Percentiles rank a stretch among this genome's conserved stretches.
phyloP scores from a whole-genome alignment of 129 eudicot genomes.

The Calendula officinalis region DNA sequence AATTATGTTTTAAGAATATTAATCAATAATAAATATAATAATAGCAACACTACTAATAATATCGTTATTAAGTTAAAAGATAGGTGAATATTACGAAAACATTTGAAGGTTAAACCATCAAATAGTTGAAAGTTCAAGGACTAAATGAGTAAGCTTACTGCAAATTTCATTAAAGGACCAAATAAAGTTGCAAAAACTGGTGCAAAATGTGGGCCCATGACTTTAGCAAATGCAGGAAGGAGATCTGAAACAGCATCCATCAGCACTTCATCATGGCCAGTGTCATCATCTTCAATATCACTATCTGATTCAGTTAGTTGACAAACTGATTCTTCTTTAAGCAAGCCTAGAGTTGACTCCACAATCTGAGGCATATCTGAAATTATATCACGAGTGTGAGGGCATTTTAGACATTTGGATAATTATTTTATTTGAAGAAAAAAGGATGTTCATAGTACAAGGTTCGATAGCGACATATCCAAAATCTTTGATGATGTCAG shows the following conservation, averaged over 20 bases:
- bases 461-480: constrained; percentile 77
- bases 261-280: constrained; percentile 90
- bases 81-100: no score
- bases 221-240: constrained; percentile 96
- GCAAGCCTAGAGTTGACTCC: constrained; percentile 74
- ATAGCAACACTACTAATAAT: no score
- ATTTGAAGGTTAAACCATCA: no score
- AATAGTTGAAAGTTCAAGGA: no score
- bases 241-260: constrained; percentile 99
- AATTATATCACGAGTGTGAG: background rate
- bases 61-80: no score
- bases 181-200: constrained; percentile 70
- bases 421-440: background rate
- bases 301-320: constrained; percentile 88
- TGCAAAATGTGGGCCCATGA: constrained; percentile 92
- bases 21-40: no score
- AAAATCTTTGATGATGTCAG: constrained; percentile 81
- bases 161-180: constrained; percentile 89
- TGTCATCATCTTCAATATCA: constrained; percentile 84
- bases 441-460: constrained; percentile 40
- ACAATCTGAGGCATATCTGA: constrained; percentile 75
- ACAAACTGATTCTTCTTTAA: constrained; percentile 69
- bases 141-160: constrained; percentile 48
- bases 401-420: constrained; percentile 12
- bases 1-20: no score